phyloP scores from a whole-genome alignment of 148 eudicot genomes.

The Vaccinium vitisidaea region DNA sequence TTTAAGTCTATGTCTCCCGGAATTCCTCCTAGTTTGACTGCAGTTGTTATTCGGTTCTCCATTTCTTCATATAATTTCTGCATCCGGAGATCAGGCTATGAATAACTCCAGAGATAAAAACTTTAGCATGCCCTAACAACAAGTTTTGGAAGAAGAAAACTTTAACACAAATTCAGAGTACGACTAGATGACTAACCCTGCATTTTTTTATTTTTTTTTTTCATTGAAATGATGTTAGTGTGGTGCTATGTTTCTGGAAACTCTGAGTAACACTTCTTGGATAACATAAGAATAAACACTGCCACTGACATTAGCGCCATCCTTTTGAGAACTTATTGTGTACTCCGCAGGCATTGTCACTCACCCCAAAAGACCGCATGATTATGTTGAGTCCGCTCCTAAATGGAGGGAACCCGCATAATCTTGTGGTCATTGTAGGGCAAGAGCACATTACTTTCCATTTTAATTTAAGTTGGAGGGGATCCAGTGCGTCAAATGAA shows the following conservation, averaged over 20 bases:
- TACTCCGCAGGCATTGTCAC: background rate
- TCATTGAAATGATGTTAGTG: background rate
- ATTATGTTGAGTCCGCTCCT: background rate
- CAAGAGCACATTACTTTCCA: background rate
- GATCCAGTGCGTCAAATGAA: background rate
- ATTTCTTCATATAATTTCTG: conserved; percentile 71
- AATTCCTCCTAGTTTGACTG: conserved; percentile 38
- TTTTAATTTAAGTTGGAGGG: background rate
- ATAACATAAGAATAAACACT: no score
- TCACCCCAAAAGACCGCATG: background rate
- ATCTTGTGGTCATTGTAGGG: background rate
- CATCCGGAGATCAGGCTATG: background rate
- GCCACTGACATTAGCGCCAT: no score
- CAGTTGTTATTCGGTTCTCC: conserved; percentile 52
- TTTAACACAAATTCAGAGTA: background rate
- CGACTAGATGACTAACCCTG: background rate
- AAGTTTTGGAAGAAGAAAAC: background rate
- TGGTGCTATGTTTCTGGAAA: background rate
- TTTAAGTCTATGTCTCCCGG: conserved; percentile 33
- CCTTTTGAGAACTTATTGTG: no score
- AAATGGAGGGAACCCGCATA: background rate
- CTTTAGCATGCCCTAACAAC: background rate
- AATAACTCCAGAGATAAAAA: background rate
- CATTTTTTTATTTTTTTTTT: background rate
- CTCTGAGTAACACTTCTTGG: no score